Conservation (phyloP, 2,329 filamentous ascomycete genomes). For the Colletotrichum noveboracense region DNA sequence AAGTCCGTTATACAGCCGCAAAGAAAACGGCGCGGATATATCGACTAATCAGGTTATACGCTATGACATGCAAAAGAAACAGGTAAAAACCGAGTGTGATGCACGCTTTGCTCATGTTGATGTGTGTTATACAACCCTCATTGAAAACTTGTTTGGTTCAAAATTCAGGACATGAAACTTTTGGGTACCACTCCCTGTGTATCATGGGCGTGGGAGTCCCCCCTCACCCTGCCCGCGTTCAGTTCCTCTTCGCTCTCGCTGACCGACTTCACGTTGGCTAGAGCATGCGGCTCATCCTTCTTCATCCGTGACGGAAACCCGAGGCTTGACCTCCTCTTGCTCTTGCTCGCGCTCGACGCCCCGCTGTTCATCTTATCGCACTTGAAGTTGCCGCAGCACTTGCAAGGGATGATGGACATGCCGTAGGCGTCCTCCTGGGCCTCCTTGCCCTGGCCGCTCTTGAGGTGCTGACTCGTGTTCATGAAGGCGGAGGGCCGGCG, state of each 20-base stretch:
- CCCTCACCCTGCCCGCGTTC: neutral
- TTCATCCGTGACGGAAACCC: neutral
- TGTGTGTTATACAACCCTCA: neutral
- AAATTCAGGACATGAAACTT: neutral
- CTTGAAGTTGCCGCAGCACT: neutral
- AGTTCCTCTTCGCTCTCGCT: conserved; percentile 17
- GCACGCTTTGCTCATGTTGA: neutral
- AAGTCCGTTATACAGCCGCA: neutral
- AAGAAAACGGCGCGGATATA: neutral
- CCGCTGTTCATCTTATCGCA: neutral
- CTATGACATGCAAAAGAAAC: neutral
- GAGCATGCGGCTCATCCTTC: neutral
- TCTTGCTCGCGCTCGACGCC: neutral
- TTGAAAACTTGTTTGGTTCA: neutral
- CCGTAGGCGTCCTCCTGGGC: neutral
- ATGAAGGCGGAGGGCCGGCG: neutral
- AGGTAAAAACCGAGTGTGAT: neutral
- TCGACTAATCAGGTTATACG: neutral
- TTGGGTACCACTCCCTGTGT: neutral
- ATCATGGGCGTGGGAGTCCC: neutral
- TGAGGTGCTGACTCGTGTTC: neutral
- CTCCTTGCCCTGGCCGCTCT: neutral
- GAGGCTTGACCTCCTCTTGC: neutral
- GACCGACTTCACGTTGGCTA: neutral
- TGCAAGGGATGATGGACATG: neutral